Evolutionary conservation across 805 yeast genomes (phyloP).

Genomic region (Candida tibetensis): DNA sequence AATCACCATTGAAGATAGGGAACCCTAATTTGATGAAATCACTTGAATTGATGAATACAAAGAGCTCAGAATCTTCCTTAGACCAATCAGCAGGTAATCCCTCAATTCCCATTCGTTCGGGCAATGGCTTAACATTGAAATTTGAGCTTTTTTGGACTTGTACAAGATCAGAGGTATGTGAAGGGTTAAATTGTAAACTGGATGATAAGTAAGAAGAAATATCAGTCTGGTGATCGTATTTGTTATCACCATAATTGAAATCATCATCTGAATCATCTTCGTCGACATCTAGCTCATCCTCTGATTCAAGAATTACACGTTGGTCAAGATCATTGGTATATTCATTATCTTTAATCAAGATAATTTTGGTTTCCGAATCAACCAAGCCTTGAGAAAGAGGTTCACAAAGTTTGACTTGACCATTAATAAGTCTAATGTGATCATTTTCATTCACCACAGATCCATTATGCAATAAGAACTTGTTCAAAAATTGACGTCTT

Average conservation of each 20-base stretch:
- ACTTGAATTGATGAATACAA: slow-evolving; percentile 41
- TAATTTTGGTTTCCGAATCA: slow-evolving; percentile 46
- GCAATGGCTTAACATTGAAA: slow-evolving; percentile 28
- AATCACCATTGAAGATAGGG: slow-evolving; percentile 70
- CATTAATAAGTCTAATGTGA: slow-evolving; percentile 42
- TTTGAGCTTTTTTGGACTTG: slow-evolving; percentile 2
- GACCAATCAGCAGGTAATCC: slow-evolving; percentile 20
- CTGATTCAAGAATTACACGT: slow-evolving; percentile 3
- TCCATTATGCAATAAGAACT: slow-evolving; percentile 20
- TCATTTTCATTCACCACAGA: slow-evolving; percentile 42
- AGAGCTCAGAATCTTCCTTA: slow-evolving; percentile 38
- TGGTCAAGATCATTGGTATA: slow-evolving; percentile 3
- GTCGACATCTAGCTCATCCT: slow-evolving; percentile 5
- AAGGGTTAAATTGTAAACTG: slow-evolving; percentile 20
- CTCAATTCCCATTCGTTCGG: slow-evolving; percentile 24
- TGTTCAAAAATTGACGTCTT: slow-evolving; percentile 29
- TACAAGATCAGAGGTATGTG: not conserved
- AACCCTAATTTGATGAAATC: slow-evolving; percentile 50
- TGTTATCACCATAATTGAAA: slow-evolving; percentile 6
- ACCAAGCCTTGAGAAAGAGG: slow-evolving; percentile 71
- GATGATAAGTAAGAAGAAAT: slow-evolving; percentile 34
- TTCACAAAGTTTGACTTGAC: slow-evolving; percentile 59
- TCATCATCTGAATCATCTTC: slow-evolving; percentile 5
- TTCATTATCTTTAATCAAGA: slow-evolving; percentile 42
- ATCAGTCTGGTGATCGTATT: slow-evolving; percentile 18